phyloP scores from a whole-genome alignment of 139 green algal genomes.

The Coelastrella sp. region DNA sequence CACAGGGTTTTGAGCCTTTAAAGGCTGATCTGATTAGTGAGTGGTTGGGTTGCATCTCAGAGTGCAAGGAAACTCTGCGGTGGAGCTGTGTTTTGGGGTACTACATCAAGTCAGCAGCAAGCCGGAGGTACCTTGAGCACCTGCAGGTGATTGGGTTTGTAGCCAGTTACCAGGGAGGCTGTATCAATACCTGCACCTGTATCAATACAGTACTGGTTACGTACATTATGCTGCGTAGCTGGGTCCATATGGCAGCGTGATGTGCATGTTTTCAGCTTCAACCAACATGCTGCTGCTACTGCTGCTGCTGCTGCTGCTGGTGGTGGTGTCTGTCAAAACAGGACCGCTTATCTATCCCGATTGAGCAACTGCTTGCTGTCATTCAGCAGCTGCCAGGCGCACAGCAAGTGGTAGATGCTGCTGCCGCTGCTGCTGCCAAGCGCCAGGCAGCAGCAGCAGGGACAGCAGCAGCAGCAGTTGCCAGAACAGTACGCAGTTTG shows the following conservation, averaged over 20 bases:
- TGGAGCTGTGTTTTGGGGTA: conserved; percentile 16
- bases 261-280: too few species aligned
- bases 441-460: neutral
- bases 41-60: conserved; percentile 1
- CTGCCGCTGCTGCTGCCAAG: neutral
- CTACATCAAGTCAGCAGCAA: neutral
- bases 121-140: neutral
- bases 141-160: neutral
- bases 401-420: neutral
- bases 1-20: neutral
- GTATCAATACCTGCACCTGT: neutral
- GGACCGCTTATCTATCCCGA: neutral
- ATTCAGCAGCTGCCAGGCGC: conserved; percentile 33
- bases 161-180: too few species aligned
- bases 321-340: conserved; percentile 4
- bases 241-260: too few species aligned
- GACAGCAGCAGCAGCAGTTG: neutral
- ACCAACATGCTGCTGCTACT: neutral
- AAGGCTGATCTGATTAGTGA: neutral
- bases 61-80: conserved; percentile 26
- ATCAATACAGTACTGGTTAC: neutral
- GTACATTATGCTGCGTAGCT: too few species aligned
- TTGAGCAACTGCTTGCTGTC: conserved; percentile 2
- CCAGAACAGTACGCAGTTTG: neutral
- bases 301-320: conserved; percentile 30